Evolutionary conservation across 169 alveolate species (phyloP).

Genomic region (Plasmodium inui): DNA sequence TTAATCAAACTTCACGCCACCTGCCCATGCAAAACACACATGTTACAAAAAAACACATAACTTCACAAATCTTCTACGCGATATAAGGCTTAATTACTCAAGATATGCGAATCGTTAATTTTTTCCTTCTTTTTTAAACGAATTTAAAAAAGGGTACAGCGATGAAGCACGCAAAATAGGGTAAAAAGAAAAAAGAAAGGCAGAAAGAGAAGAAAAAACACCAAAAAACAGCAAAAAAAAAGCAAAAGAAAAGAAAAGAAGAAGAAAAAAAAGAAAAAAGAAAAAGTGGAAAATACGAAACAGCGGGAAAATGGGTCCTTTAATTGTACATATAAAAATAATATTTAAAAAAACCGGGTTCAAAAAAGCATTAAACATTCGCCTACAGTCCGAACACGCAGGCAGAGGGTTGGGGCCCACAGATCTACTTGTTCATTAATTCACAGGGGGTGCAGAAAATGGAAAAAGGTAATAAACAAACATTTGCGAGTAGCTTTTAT

Average conservation of each 20-base stretch:
- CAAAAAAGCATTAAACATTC: not conserved
- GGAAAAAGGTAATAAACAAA: not conserved
- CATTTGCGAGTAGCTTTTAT: not conserved
- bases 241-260: not conserved
- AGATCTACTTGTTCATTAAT: not conserved
- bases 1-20: not conserved
- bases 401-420: not conserved
- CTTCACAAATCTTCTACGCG: not conserved
- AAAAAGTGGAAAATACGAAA: not conserved
- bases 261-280: not conserved
- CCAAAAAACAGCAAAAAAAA: too few relatives aligned
- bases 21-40: not conserved
- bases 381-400: not conserved
- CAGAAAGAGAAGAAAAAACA: not conserved
- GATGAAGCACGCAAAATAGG: not conserved
- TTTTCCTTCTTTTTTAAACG: not conserved
- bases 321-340: not conserved
- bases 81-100: not conserved
- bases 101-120: not conserved
- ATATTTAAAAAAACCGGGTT: not conserved
- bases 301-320: not conserved
- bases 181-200: not conserved
- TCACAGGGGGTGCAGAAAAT: not conserved
- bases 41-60: conserved; percentile 1
- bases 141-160: not conserved